phyloP scores from a whole-genome alignment of 805 yeast genomes.

The Candida ascalaphidarum region DNA sequence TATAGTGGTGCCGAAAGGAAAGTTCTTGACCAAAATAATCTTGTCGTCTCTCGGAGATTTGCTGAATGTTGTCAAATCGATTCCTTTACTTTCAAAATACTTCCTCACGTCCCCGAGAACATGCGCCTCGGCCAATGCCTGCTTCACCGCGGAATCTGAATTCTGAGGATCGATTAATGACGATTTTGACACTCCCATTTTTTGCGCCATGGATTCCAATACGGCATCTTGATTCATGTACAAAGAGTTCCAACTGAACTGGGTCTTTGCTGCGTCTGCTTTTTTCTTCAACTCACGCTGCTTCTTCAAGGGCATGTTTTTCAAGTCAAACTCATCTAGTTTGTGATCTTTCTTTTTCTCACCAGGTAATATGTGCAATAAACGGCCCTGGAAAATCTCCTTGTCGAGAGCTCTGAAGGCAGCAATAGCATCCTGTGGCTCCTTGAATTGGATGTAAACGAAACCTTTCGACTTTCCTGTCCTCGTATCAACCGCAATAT shows the following conservation, averaged over 20 bases:
- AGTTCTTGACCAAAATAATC: conserved; percentile 78
- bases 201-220: conserved; percentile 77
- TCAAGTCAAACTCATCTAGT: conserved; percentile 84
- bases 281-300: conserved; percentile 80
- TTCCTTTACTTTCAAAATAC: conserved; percentile 78
- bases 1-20: conserved; percentile 77
- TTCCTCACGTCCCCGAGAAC: conserved; percentile 86
- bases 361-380: conserved; percentile 83
- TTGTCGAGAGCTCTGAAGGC: conserved; percentile 77
- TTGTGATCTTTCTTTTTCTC: conserved; percentile 74
- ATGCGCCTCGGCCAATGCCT: conserved; percentile 95
- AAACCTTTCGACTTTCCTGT: conserved; percentile 90
- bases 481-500: conserved; percentile 83
- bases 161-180: conserved; percentile 83
- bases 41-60: conserved; percentile 69
- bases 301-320: conserved; percentile 86
- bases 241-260: conserved; percentile 92
- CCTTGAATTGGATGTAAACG: conserved; percentile 71
- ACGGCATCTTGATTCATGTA: conserved; percentile 90
- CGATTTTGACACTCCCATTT: conserved; percentile 75
- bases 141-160: conserved; percentile 85
- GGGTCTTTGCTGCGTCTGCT: conserved; percentile 74
- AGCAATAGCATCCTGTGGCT: conserved; percentile 60
- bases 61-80: conserved; percentile 68
- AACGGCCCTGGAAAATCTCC: conserved; percentile 87